A percentile compares a stretch with the other conserved stretches of the same genome.
phyloP scores from a whole-genome alignment of 768 basidiomycete species.

The Boletales sp. region DNA sequence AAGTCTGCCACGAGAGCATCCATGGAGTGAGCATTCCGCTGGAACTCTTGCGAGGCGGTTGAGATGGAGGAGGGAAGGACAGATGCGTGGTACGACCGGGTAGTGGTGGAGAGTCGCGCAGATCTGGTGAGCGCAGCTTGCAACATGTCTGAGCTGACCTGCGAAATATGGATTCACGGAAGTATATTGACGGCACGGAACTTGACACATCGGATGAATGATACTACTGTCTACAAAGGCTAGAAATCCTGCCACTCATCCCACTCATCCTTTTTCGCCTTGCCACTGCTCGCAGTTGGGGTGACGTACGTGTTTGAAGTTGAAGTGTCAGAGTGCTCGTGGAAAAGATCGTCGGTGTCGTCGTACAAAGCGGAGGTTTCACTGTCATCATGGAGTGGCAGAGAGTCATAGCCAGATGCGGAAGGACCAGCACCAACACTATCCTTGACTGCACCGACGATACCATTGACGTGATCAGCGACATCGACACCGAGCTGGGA shows the following conservation, averaged over 20 bases:
- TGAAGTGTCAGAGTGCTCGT: constrained; percentile 26
- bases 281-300: constrained; percentile 9
- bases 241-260: constrained; percentile 84
- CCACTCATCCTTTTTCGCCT: constrained; percentile 54
- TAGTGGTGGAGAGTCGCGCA: constrained; percentile 5
- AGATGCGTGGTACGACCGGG: constrained; percentile 60
- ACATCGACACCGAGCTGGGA: constrained; percentile 81
- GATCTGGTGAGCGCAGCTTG: constrained; percentile 15
- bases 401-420: constrained; percentile 47
- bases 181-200: constrained; percentile 17
- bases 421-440: constrained; percentile 52
- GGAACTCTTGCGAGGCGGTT: constrained; percentile 67
- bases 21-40: constrained; percentile 64
- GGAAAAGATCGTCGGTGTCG: constrained; percentile 60
- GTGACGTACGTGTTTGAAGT: constrained; percentile 12
- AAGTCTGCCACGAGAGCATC: constrained; percentile 62
- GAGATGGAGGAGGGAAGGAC: constrained; percentile 73
- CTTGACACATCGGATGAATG: constrained; percentile 10
- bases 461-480: constrained; percentile 67
- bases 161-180: no score
- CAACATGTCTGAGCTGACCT: constrained; percentile 16
- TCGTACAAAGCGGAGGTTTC: constrained; percentile 66
- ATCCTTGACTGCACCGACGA: constrained; percentile 63
- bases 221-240: constrained; percentile 11
- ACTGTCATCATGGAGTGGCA: constrained; percentile 43